Percentiles rank a stretch among this genome's conserved stretches.
Conservation (phyloP, 2,329 filamentous ascomycete species). For the Byssoonygena ceratinophila region DNA sequence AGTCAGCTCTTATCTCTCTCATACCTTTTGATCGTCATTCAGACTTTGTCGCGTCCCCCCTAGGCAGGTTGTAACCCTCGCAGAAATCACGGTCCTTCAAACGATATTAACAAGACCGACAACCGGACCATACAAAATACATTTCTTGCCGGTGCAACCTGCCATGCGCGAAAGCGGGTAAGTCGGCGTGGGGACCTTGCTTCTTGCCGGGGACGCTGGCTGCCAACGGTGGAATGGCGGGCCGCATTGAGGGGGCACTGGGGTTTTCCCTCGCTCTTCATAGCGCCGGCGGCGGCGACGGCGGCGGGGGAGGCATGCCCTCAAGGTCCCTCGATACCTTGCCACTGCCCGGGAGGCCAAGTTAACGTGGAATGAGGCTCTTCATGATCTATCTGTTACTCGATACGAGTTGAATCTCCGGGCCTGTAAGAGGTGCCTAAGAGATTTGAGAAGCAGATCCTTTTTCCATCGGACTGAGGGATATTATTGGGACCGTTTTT, state of each 20-base stretch:
- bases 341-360: background rate
- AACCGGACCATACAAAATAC: background rate
- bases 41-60: background rate
- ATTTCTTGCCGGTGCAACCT: background rate
- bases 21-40: background rate
- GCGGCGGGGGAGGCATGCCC: background rate
- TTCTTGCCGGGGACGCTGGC: background rate
- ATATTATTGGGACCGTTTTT: background rate
- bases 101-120: background rate
- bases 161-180: background rate
- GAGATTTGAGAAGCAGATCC: background rate
- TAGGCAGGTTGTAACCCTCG: background rate
- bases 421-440: background rate
- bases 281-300: background rate
- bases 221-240: background rate
- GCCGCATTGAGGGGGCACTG: background rate
- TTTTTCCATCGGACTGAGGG: background rate
- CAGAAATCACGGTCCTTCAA: background rate
- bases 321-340: slow-evolving; percentile 3
- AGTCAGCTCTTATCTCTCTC: background rate
- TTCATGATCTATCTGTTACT: background rate
- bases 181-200: background rate
- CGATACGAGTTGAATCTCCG: no score
- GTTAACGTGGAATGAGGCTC: background rate
- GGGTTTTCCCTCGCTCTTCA: background rate